Percentiles rank a stretch among this genome's conserved stretches.
These are phyloP conservation scores for Lepraria neglecta DNA, from an alignment of 495 filamentous ascomycete genomes.

Conservation along the genomic window DNA sequence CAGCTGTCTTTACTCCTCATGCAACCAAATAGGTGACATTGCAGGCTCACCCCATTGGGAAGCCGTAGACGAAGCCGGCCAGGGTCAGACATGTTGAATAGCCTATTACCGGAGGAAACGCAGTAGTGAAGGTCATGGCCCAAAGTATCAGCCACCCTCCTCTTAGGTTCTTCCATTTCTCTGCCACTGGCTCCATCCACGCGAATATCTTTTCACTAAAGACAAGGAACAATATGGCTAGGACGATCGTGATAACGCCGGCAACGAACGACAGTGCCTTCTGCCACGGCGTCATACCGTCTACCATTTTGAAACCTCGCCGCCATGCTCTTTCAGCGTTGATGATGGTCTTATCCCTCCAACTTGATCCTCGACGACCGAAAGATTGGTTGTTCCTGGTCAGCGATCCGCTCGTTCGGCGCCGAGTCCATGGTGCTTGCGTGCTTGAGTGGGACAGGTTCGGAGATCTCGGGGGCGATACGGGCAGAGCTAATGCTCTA, in stretches of 20 bases:
- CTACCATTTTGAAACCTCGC: conserved; percentile 35
- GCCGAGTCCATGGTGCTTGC: conserved; percentile 37
- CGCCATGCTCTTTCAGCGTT: conserved; percentile 39
- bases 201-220: conserved; percentile 74
- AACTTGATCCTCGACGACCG: conserved; percentile 33
- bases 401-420: conserved; percentile 39
- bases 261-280: conserved; percentile 50
- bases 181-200: conserved; percentile 60
- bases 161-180: conserved; percentile 60
- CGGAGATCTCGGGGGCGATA: conserved; percentile 44
- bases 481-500: conserved; percentile 56
- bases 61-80: conserved; percentile 87
- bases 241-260: conserved; percentile 41
- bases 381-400: conserved; percentile 20
- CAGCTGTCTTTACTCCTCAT: conserved; percentile 11
- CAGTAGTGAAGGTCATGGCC: conserved; percentile 65
- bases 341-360: conserved; percentile 43
- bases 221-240: conserved; percentile 61
- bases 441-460: conserved; percentile 31
- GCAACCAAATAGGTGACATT: neutral
- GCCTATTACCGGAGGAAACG: conserved; percentile 87
- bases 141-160: conserved; percentile 77
- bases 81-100: conserved; percentile 84
- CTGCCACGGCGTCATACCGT: conserved; percentile 54
- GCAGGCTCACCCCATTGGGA: conserved; percentile 64